Conservation (phyloP, 176 grass and related monocot genomes). For the Hyparrhenia diplandra region DNA sequence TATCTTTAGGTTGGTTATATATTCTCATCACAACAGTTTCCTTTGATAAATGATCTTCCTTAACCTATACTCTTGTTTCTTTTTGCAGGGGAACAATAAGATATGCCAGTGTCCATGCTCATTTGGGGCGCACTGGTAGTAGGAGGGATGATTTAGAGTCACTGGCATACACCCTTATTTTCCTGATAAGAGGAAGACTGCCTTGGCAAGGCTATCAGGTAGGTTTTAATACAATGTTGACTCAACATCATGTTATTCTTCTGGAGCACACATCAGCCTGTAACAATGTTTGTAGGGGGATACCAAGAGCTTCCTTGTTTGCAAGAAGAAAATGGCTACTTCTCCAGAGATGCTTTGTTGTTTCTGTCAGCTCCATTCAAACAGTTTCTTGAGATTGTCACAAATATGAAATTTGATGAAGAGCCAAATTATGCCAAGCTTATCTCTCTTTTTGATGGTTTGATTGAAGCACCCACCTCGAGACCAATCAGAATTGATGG, state of each 20-base stretch:
- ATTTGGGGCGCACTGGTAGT: constrained; percentile 92
- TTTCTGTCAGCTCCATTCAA: constrained; percentile 87
- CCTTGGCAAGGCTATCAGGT: constrained; percentile 99
- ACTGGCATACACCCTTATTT: constrained; percentile 89
- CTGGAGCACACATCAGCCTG: background rate
- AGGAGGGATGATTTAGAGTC: constrained; percentile 97
- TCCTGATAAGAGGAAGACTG: constrained; percentile 86
- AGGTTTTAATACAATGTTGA: constrained; percentile 14
- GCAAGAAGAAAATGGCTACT: constrained; percentile 95
- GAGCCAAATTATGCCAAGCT: constrained; percentile 92
- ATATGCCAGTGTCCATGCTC: constrained; percentile 93
- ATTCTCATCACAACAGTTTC: background rate
- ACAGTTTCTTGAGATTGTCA: constrained; percentile 83
- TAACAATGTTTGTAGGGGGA: constrained; percentile 68
- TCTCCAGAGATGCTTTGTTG: constrained; percentile 73
- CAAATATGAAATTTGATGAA: constrained; percentile 95
- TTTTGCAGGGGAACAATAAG: constrained; percentile 81
- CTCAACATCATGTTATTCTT: constrained; percentile 18
- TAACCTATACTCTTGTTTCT: constrained; percentile 17
- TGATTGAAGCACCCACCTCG: constrained; percentile 67
- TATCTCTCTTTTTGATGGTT: constrained; percentile 77
- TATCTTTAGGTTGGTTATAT: constrained; percentile 75
- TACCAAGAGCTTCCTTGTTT: constrained; percentile 93
- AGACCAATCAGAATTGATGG: constrained; percentile 93
- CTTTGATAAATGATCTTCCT: background rate